Conservation (phyloP, 371 early-diverging fungal species). For the Fennellomyces sp. region DNA sequence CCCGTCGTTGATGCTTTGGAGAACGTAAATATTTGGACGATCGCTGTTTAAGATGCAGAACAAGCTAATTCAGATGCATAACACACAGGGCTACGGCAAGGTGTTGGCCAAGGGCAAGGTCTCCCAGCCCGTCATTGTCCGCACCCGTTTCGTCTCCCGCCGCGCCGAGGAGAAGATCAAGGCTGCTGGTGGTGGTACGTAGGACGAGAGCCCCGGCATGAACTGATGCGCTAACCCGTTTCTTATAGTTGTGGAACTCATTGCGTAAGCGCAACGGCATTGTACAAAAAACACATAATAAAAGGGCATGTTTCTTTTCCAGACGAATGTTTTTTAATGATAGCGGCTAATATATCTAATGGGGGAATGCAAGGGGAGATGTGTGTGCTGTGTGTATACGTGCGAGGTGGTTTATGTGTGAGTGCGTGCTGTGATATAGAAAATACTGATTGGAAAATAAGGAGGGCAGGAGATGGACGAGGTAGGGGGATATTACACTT, state of each 20-base stretch:
- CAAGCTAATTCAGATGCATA: too few relatives aligned
- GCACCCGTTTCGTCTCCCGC: constrained; percentile 94
- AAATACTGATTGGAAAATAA: too few relatives aligned
- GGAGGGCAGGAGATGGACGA: neutral
- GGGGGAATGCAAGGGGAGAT: neutral
- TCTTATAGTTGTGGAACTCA: constrained; percentile 45
- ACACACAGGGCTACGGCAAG: constrained; percentile 97
- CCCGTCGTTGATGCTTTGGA: constrained; percentile 93
- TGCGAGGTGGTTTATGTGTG: constrained; percentile 65
- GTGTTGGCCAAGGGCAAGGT: constrained; percentile 96
- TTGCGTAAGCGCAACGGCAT: constrained; percentile 36
- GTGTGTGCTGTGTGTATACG: constrained; percentile 17
- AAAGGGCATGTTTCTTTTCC: constrained; percentile 9
- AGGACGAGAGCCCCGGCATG: neutral
- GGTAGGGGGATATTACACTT: constrained; percentile 37
- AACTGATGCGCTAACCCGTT: neutral
- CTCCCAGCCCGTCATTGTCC: constrained; percentile 97
- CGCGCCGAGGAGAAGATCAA: constrained; percentile 99
- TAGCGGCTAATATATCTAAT: neutral
- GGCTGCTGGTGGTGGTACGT: constrained; percentile 91
- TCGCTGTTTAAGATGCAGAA: too few relatives aligned
- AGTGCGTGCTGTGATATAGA: too few relatives aligned
- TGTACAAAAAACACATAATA: constrained; percentile 1
- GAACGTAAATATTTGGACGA: constrained; percentile 47
- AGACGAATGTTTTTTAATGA: neutral